Conservation (phyloP, 805 yeast species). For the Pichia nakasei region DNA sequence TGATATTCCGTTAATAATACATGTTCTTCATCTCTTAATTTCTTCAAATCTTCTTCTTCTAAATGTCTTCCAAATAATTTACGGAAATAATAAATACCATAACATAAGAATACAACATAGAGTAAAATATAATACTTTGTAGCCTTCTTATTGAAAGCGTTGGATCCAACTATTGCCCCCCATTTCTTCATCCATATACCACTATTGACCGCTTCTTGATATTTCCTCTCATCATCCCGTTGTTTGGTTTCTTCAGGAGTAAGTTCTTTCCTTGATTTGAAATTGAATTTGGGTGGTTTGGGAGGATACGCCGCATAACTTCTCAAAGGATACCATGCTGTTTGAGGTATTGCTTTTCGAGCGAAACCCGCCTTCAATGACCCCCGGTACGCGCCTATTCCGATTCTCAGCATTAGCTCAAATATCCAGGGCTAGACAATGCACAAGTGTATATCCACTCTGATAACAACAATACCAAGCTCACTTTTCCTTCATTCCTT, state of each 20-base stretch:
- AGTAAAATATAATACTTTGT: constrained; percentile 57
- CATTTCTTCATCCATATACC: constrained; percentile 32
- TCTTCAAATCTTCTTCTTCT: constrained; percentile 35
- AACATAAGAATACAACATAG: constrained; percentile 45
- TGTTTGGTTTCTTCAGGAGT: constrained; percentile 23
- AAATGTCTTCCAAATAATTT: constrained; percentile 58
- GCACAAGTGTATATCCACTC: too few species aligned
- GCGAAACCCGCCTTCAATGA: too few species aligned
- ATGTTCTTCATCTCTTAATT: constrained; percentile 26
- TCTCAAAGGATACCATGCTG: too few species aligned
- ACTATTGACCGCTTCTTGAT: constrained; percentile 27
- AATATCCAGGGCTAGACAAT: too few species aligned
- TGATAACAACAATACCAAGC: too few species aligned
- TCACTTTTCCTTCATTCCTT: too few species aligned
- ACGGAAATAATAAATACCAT: constrained; percentile 58
- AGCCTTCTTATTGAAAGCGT: constrained; percentile 51
- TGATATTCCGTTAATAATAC: constrained; percentile 52
- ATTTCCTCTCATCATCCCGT: constrained; percentile 22
- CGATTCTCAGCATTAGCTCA: too few species aligned
- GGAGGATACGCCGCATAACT: constrained; percentile 5
- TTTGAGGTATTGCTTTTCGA: too few species aligned
- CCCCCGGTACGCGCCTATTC: too few species aligned
- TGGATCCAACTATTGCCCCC: constrained; percentile 47
- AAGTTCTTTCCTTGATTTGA: constrained; percentile 20
- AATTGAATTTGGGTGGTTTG: constrained; percentile 21